phyloP scores from a whole-genome alignment of 495 filamentous ascomycete genomes.

The Aspergillus sclerotiicarbonarius region DNA sequence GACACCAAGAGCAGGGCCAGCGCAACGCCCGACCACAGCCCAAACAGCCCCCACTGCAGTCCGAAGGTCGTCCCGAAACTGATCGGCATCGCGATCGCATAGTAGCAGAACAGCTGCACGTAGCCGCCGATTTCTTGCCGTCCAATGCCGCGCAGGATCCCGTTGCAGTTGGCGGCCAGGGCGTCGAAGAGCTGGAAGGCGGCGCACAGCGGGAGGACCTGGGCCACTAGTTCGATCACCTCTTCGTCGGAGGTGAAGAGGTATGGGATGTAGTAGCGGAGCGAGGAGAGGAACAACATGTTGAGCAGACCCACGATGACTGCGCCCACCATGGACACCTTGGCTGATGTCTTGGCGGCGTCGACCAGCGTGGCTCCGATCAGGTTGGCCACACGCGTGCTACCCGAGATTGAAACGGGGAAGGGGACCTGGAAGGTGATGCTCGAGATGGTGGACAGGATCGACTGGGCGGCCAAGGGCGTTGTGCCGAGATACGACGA shows the following conservation, averaged over 20 bases:
- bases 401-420: slow-evolving; percentile 60
- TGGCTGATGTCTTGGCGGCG: slow-evolving; percentile 67
- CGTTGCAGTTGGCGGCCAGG: slow-evolving; percentile 73
- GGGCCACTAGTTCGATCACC: slow-evolving; percentile 71
- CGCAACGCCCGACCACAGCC: slow-evolving; percentile 81
- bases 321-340: slow-evolving; percentile 64
- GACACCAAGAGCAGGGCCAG: slow-evolving; percentile 65
- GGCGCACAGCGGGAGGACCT: slow-evolving; percentile 72
- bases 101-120: slow-evolving; percentile 81
- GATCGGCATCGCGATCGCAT: slow-evolving; percentile 79
- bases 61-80: slow-evolving; percentile 74
- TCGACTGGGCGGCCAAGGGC: slow-evolving; percentile 67
- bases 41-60: slow-evolving; percentile 66
- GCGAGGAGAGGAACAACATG: slow-evolving; percentile 58
- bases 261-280: slow-evolving; percentile 66
- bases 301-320: slow-evolving; percentile 74
- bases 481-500: slow-evolving; percentile 68
- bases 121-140: slow-evolving; percentile 87
- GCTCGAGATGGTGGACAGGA: slow-evolving; percentile 58
- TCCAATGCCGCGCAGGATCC: slow-evolving; percentile 79
- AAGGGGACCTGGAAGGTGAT: slow-evolving; percentile 68
- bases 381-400: slow-evolving; percentile 62
- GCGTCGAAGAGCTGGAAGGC: slow-evolving; percentile 88
- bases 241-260: slow-evolving; percentile 80
- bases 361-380: slow-evolving; percentile 69